Conservation (phyloP, 2,329 filamentous ascomycete genomes). For the Calonectria ilicicola region DNA sequence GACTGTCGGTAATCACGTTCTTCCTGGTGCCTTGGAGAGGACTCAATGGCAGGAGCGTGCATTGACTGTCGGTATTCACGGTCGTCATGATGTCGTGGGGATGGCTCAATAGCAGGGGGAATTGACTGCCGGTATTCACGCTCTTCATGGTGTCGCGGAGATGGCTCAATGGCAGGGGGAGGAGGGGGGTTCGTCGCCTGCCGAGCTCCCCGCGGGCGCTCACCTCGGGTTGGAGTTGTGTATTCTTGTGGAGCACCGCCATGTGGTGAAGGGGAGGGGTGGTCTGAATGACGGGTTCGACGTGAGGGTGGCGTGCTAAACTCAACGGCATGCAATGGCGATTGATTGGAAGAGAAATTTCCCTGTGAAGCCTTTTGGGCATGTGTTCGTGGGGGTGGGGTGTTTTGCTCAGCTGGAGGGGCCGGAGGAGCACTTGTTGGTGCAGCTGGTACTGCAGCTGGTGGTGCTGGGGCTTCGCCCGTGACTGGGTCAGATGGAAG, state of each 20-base stretch:
- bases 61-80: conserved; percentile 43
- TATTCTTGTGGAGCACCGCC: conserved; percentile 34
- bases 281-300: conserved; percentile 50
- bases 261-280: conserved; percentile 51
- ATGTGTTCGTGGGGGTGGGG: conserved; percentile 59
- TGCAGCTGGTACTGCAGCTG: neutral
- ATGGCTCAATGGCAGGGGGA: conserved; percentile 48
- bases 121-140: conserved; percentile 47
- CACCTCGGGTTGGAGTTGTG: conserved; percentile 35
- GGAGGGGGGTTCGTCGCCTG: conserved; percentile 49
- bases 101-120: conserved; percentile 48
- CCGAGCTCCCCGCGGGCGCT: conserved; percentile 46
- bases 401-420: conserved; percentile 57
- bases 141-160: conserved; percentile 51
- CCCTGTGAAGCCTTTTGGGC: conserved; percentile 53
- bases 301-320: conserved; percentile 58
- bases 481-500: conserved; percentile 83
- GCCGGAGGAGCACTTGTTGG: conserved; percentile 39
- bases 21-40: conserved; percentile 49
- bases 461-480: conserved; percentile 51
- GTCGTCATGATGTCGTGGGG: conserved; percentile 52
- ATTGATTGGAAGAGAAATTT: conserved; percentile 61
- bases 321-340: conserved; percentile 65
- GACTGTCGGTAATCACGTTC: conserved; percentile 39
- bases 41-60: conserved; percentile 51